Evolutionary conservation across 2,329 filamentous ascomycete genomes (phyloP).

Genomic region (Beauveria australis): DNA sequence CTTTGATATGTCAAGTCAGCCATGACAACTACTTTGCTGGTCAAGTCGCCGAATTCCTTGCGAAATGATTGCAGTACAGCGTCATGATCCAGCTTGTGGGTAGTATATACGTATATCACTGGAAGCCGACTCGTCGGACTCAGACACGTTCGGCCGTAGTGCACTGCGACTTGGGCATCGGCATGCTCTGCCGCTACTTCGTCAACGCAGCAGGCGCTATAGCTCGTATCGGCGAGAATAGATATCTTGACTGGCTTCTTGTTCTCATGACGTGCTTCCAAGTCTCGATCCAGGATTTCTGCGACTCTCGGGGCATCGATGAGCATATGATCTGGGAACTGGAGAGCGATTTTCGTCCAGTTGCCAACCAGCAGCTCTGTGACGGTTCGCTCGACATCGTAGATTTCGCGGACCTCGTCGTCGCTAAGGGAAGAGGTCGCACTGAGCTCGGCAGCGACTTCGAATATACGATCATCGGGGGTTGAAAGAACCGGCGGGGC

Average conservation of each 20-base stretch:
- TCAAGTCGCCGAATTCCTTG: constrained; percentile 56
- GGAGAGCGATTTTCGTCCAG: constrained; percentile 76
- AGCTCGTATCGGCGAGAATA: constrained; percentile 91
- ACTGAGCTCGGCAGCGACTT: constrained; percentile 34
- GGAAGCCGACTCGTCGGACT: constrained; percentile 82
- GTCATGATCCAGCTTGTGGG: constrained; percentile 56
- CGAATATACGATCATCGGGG: constrained; percentile 51
- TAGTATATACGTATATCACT: constrained; percentile 86
- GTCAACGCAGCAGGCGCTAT: constrained; percentile 94
- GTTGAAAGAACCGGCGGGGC: constrained; percentile 55
- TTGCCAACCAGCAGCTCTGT: constrained; percentile 62
- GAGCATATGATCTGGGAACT: constrained; percentile 93
- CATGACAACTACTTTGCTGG: constrained; percentile 65
- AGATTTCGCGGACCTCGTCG: constrained; percentile 65
- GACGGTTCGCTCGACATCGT: constrained; percentile 78
- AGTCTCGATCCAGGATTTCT: constrained; percentile 36
- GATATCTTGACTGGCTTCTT: constrained; percentile 47
- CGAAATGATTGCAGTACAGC: constrained; percentile 52
- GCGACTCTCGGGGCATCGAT: constrained; percentile 76
- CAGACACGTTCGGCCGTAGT: constrained; percentile 88
- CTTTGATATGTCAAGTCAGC: constrained; percentile 82
- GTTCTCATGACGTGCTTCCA: constrained; percentile 15
- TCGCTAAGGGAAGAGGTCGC: constrained; percentile 37
- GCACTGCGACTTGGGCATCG: constrained; percentile 81
- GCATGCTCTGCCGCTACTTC: constrained; percentile 94